These are phyloP conservation scores for Aspergillus egyptiacus DNA, from an alignment of 495 filamentous ascomycete genomes.

Conservation along the genomic window DNA sequence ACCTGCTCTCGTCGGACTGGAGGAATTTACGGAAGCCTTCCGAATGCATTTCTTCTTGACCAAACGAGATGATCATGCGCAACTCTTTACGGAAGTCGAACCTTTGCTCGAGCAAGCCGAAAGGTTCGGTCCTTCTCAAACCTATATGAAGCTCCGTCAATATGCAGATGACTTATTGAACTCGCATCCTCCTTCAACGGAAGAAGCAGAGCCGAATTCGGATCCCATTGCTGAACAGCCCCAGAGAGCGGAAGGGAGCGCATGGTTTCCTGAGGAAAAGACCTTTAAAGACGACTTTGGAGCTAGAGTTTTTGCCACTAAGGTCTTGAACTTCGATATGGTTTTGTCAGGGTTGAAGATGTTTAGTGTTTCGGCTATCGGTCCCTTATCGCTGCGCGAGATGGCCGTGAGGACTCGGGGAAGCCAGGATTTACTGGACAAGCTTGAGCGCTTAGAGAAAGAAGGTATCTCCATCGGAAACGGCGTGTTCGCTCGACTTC, in stretches of 20 bases:
- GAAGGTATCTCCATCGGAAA: constrained; percentile 53
- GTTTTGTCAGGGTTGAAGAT: constrained; percentile 58
- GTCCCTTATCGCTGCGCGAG: constrained; percentile 65
- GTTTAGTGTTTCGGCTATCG: constrained; percentile 60
- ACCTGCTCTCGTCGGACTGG: constrained; percentile 45
- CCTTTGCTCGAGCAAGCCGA: constrained; percentile 38
- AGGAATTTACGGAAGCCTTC: constrained; percentile 44
- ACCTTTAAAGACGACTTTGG: constrained; percentile 54
- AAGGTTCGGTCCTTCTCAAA: constrained; percentile 24
- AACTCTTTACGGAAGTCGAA: constrained; percentile 28
- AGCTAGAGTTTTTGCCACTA: constrained; percentile 67
- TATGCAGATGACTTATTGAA: constrained; percentile 20
- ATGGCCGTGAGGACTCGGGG: constrained; percentile 57
- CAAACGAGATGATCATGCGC: constrained; percentile 45
- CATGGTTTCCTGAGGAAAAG: constrained; percentile 20
- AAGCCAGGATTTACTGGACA: constrained; percentile 45
- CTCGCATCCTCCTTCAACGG: background rate
- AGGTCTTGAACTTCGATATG: constrained; percentile 56
- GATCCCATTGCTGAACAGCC: background rate
- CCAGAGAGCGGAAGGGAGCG: constrained; percentile 1
- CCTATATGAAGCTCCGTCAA: constrained; percentile 19
- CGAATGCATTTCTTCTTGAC: constrained; percentile 56
- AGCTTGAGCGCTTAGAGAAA: constrained; percentile 50
- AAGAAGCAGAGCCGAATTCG: background rate
- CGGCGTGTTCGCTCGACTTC: constrained; percentile 52